Base-by-base conservation (phyloP, 108 stramenopile species). In the Cyclotella sp. region DNA sequence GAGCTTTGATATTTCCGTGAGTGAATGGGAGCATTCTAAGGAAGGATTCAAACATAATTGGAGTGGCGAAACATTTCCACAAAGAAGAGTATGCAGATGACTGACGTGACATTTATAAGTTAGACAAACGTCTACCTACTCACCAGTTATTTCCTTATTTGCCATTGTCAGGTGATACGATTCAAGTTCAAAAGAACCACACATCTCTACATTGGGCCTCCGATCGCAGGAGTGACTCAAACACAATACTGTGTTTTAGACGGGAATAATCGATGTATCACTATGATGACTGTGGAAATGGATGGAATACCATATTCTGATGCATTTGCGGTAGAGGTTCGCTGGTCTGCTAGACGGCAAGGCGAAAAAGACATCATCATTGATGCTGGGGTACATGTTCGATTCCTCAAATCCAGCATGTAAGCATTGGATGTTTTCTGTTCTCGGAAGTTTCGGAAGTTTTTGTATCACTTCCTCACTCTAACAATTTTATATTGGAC, bases 291-390 rank as follows among this genome's bases (percentile, higher is more conserved):
- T 0, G 86, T 89, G 11, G 85, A 84, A 61, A 91, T 95, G 84
- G 87, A 91, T 29, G 92, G 92, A 0, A 92, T 95, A 51, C 95
- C 95, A 1, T 95, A 92, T 70, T 83, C 90, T 15, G 95, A 95
- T 72, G 67, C 71, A 9, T 95, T 95, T 70, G 82, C 76, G 0
- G 92, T 95, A 0, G 91, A 95, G 58, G 87, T 92, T 71, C 79
- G 92, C 18, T 95, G 95, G 95, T 87, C 85, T 28, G 92, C 92
- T 4, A 80, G 77, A n/a, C 77, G 88, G 30, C 55, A 81, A 15
- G 85, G 72, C 52, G 49, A 68, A n/a, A 70, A 79, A 54, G 88
- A 87, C 41, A 58, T 95, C n/a, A 45, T 78, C 0, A 72, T 95
- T 43, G 78, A 93, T 58, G 92, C 91, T 60, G 95, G 92, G 13